Evolutionary conservation across 768 basidiomycete species (phyloP), one percentile per base, ranked within the genome.

Genomic region (Lentinula sp.): DNA sequence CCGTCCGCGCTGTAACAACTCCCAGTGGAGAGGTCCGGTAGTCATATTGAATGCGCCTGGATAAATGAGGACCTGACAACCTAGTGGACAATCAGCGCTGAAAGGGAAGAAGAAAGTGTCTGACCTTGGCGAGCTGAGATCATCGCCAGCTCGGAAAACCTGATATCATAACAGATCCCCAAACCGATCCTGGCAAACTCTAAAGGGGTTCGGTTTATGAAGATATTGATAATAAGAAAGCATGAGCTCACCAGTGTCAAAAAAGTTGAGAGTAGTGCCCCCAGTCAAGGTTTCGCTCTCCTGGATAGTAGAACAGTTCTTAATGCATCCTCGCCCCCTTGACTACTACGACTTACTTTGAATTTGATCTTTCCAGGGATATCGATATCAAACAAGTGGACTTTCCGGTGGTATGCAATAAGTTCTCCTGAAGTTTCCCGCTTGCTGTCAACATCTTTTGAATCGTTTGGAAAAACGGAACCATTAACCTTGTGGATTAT

Each of bases 141-240:
- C 85, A 91, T 91, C 4, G 95, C 87, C 68, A 96, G 78, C 73
- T 99, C 97, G 0, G 96, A 95, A 79, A 95, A 95, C 41, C 94
- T 85, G 28, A 98, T 82, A 69, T 98, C 96, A 69, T 98, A 98
- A 72, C 96, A 99, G 62, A 99, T 94, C 0, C 95, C 96, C 23
- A 98, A 79, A 8, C 96, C 97, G 64, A 99, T 87, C 57, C 93
- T 88, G n/a, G 95, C 97, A 71, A 97, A 98, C n/a, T 90, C 94
- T 95, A 67, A 6, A 20, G n/a, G 50, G 59, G 45, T 42, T 16
- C 6, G 32, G n/a, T n/a, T 49, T 57, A 6, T 8, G 8, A 6
- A 37, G 41, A 51, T 13, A 20, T 37, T 4, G n/a, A 5, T 23
- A 32, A 33, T 36, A n/a, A 57, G 7, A 43, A 2, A 37, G 15